A percentile compares a stretch with the other conserved stretches of the same genome.
phyloP scores from a whole-genome alignment of 306 rosid species.

The Lupinus albus region DNA sequence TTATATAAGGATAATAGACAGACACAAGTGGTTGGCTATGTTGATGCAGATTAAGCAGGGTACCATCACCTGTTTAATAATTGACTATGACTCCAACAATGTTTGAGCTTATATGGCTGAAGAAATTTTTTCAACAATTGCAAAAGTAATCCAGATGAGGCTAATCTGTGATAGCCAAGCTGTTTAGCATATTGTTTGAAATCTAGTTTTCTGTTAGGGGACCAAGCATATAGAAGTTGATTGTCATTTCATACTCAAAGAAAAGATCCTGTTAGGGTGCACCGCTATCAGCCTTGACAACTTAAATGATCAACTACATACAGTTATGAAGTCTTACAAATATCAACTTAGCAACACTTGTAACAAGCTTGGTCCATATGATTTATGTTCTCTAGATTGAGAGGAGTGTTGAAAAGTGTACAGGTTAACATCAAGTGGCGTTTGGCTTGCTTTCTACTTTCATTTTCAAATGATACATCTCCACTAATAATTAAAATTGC shows the following conservation, averaged over 20 bases:
- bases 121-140: not conserved
- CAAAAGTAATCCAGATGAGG: not conserved
- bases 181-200: not conserved
- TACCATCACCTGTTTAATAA: not conserved
- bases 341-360: not conserved
- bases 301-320: not conserved
- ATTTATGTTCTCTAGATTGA: not conserved
- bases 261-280: not conserved
- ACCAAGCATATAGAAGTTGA: slow-evolving; percentile 12
- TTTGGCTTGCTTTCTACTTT: no score
- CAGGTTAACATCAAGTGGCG: not conserved
- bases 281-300: not conserved
- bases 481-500: not conserved
- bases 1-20: not conserved
- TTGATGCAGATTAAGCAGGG: not conserved
- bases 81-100: not conserved
- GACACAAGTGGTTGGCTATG: not conserved
- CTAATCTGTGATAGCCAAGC: not conserved
- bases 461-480: not conserved
- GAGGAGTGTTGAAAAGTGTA: not conserved
- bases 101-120: not conserved
- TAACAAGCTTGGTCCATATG: not conserved
- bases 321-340: not conserved
- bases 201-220: not conserved
- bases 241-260: not conserved